Conservation (phyloP, 1,284 basidiomycete genomes). For the Entoloma clypeatum region DNA sequence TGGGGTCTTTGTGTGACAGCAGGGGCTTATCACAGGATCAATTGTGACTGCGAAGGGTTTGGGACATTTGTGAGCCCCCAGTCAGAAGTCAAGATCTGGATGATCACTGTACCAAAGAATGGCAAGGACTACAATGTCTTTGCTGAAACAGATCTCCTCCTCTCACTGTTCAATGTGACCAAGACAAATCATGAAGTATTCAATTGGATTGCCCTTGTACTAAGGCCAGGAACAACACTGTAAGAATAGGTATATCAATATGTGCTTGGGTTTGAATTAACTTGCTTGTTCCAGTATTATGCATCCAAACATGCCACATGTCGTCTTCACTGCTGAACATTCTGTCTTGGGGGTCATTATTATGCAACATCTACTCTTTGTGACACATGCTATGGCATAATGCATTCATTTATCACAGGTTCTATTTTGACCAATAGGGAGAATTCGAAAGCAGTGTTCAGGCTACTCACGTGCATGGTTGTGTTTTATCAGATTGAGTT, state of each 20-base stretch:
- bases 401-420: conserved; percentile 13
- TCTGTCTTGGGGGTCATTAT: conserved; percentile 16
- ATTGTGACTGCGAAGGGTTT: conserved; percentile 16
- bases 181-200: background rate
- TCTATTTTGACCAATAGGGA: conserved; percentile 14
- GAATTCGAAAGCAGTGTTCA: conserved; percentile 1
- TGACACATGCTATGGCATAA: conserved; percentile 5
- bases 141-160: background rate
- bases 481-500: conserved; percentile 4
- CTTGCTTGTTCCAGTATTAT: conserved; percentile 14
- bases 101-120: background rate
- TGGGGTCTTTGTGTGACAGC: conserved; percentile 13
- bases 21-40: conserved; percentile 4
- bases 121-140: background rate
- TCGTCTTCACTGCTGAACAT: conserved; percentile 6
- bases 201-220: background rate
- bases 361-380: conserved; percentile 10
- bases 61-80: conserved; percentile 3
- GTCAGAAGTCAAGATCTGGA: conserved; percentile 13
- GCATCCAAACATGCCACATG: conserved; percentile 15
- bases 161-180: background rate
- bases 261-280: background rate
- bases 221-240: background rate
- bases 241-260: conserved; percentile 1
- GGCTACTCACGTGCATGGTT: conserved; percentile 1